Evolutionary conservation across 192 early-diverging fungal genomes (phyloP), one percentile per base, ranked within the genome.

Genomic region (Endogone sp.): DNA sequence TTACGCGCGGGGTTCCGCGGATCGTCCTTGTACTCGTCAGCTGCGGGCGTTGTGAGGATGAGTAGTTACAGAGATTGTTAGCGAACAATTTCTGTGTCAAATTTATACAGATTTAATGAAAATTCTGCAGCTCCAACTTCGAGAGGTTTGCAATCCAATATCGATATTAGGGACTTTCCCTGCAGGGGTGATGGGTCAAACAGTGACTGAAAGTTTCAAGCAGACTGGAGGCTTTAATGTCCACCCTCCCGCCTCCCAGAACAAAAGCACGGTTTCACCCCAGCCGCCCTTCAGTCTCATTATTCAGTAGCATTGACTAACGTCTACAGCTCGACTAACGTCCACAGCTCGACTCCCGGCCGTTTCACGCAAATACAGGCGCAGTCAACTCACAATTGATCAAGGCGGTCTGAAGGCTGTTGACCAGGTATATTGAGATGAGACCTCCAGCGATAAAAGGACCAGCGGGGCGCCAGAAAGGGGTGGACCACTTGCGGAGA

Each of bases 1-100:
- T 74, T 82, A 85, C 83, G 71, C 67, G 78, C 71, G 68, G 83
- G 83, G 79, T 85, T 85, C 75, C 81, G 79, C 60, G 81, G 81
- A 64, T 85, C 83, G 75, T 82, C 80, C 79, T 76, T 85, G 76
- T 77, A 85, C 13, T 66, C 23, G 3, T 82, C 81, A 68, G 65
- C 83, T 84, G 76, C 27, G 22, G 44, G 54, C 37, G 20, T 63
- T 65, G 32, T 11, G 62, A 69, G 25, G 31, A 61, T 25, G 28
- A 44, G 31, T 55, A 67, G 56, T 29, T 11, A 49, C 16, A 49
- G 16, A 49, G 16, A 49, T 11, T 49, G 16, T 44, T 8, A 8
- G 13, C 13, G 13, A 44, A 44, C 4, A 13, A 44, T 44, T 13
- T 44, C 37, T 8, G 37, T 44, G 13, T 8, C 13, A 44, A 44